phyloP scores from a whole-genome alignment of 352 stramenopile genomes.

The Phytopythium vexans region DNA sequence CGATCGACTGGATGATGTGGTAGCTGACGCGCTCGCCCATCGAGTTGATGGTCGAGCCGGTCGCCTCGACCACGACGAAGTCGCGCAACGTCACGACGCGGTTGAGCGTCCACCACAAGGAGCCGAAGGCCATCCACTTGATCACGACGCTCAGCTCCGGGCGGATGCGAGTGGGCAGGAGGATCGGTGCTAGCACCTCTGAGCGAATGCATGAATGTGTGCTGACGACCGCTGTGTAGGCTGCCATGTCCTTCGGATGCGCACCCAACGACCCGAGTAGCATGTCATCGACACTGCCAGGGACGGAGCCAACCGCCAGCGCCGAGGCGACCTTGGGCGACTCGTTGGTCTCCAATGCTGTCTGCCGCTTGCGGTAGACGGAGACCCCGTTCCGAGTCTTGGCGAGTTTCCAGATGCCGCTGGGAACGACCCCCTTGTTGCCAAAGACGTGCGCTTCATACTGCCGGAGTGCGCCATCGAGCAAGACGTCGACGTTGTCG shows the following conservation, averaged over 20 bases:
- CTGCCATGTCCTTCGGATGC: conserved; percentile 25
- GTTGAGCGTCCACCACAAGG: conserved; percentile 9
- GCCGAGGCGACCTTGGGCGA: conserved; percentile 15
- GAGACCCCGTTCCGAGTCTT: conserved; percentile 26
- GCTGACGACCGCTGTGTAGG: conserved; percentile 19
- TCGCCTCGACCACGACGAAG: conserved; percentile 8
- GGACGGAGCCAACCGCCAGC: conserved; percentile 11
- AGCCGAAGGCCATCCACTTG: conserved; percentile 28
- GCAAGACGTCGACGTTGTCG: conserved; percentile 4
- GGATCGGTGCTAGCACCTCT: conserved; percentile 19
- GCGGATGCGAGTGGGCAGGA: conserved; percentile 15
- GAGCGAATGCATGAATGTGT: conserved; percentile 17
- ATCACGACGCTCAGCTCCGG: conserved; percentile 24
- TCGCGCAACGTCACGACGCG: conserved; percentile 8
- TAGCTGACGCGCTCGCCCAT: conserved; percentile 21
- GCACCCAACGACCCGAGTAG: conserved; percentile 22
- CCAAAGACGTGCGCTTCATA: conserved; percentile 32
- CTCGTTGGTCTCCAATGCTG: conserved; percentile 3
- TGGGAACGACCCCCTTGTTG: conserved; percentile 20
- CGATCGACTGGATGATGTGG: conserved; percentile 18
- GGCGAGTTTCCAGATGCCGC: conserved; percentile 27
- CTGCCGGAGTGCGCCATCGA: conserved; percentile 10
- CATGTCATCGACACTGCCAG: conserved; percentile 19
- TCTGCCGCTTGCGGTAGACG: conserved; percentile 21
- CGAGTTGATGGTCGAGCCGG: conserved; percentile 11